Percentiles rank a stretch among this genome's conserved stretches.
phyloP scores from a whole-genome alignment of 164 flowering plant genomes.

The Aristolochia californica region DNA sequence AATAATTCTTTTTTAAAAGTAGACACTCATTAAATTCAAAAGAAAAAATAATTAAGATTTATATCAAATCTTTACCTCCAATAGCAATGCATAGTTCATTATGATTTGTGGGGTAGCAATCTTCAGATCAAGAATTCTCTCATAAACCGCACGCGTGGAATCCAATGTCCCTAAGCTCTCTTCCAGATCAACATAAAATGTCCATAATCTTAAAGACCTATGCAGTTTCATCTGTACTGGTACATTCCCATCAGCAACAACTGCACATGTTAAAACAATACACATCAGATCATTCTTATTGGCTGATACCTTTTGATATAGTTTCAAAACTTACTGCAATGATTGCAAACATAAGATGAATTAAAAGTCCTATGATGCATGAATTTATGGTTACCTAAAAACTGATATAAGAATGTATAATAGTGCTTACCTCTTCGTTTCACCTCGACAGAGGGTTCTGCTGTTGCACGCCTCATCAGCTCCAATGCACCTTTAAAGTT shows the following conservation, averaged over 20 bases:
- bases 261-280: conserved; percentile 25
- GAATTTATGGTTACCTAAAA: background rate
- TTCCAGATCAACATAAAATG: conserved; percentile 84
- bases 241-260: conserved; percentile 90
- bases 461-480: conserved; percentile 84
- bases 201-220: conserved; percentile 75
- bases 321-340: no score
- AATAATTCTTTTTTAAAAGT: no score
- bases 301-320: no score
- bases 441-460: conserved; percentile 92
- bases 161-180: conserved; percentile 80
- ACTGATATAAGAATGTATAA: background rate
- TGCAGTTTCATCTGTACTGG: conserved; percentile 95
- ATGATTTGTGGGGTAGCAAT: conserved; percentile 97
- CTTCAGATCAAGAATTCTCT: conserved; percentile 73
- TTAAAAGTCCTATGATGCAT: no score
- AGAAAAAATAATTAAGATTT: background rate
- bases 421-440: conserved; percentile 68
- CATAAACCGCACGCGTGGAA: conserved; percentile 83
- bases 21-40: background rate
- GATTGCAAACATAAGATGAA: no score
- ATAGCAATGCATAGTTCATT: conserved; percentile 76
- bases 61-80: conserved; percentile 46
- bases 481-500: conserved; percentile 77
- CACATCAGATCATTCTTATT: no score